Evolutionary conservation across 2,329 filamentous ascomycete species (phyloP), one percentile per base, ranked within the genome.

Genomic region (Raffaelea arxii): DNA sequence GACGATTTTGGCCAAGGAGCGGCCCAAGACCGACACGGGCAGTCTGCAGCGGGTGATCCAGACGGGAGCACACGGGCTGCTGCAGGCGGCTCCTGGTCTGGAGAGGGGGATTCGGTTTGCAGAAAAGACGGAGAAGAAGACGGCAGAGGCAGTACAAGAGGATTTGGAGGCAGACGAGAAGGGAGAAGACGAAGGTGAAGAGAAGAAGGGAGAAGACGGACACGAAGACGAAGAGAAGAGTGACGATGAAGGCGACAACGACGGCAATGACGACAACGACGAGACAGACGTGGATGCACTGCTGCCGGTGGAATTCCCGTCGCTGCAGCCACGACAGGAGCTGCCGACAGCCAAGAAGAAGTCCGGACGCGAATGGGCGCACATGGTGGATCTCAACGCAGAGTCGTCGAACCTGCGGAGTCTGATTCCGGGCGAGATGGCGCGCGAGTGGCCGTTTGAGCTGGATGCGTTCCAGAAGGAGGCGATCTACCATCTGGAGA

Each of bases 381-480:
- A 98, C 65, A 94, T 98, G 81, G 91, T 98, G 2, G 91, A 98
- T 62, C 84, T 97, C 55, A 90, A 91, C 58, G 80, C 88, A 49
- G 86, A 91, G 44, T 94, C 97, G 57, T 74, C 86, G n/a, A 97
- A 97, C 60, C 97, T 98, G 64, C 74, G 77, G 49, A 91, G 96
- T 51, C 71, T 98, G 32, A 90, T 98, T 7, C 92, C 92, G 0
- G 49, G 48, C 12, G 86, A 97, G 50, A 96, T 97, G 89, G 92
- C 92, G 2, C 78, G 84, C 53, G 85, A 94, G 53, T 98, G 90
- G 86, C 90, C 91, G 0, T 98, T 98, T 55, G 92, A 98, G 63
- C 78, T 97, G 30, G 92, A 98, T 58, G 95, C 86, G 0, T 98
- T 98, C 67, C 92, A 98, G 60, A 98, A 98, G 60, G 92, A 98